Evolutionary conservation across 2,329 filamentous ascomycete species (phyloP).

Genomic region (Fusarium udum): DNA sequence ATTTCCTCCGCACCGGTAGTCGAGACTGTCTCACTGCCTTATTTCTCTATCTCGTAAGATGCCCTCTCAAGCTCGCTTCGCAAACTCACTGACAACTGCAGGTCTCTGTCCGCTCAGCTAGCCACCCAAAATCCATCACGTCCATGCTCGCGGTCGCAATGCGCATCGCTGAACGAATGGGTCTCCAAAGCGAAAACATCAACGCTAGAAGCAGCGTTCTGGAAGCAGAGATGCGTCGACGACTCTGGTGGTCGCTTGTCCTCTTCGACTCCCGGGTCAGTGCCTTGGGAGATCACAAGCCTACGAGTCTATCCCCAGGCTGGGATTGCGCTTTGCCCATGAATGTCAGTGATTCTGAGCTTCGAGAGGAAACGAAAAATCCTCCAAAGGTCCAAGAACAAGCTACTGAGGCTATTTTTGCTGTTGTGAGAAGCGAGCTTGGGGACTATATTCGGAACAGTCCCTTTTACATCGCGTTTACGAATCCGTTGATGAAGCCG

Average conservation of each 20-base stretch:
- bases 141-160: constrained; percentile 63
- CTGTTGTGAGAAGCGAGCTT: constrained; percentile 52
- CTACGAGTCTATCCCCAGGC: constrained; percentile 43
- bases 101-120: constrained; percentile 56
- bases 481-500: constrained; percentile 45
- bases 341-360: constrained; percentile 58
- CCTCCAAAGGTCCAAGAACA: constrained; percentile 40
- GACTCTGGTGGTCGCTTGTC: constrained; percentile 70
- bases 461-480: constrained; percentile 48
- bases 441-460: constrained; percentile 51
- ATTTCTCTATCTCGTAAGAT: constrained; percentile 63
- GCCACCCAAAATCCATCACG: constrained; percentile 61
- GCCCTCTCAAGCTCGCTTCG: background rate
- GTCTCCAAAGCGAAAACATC: constrained; percentile 60
- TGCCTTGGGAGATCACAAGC: constrained; percentile 57
- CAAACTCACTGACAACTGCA: constrained; percentile 37
- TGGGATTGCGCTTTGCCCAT: constrained; percentile 56
- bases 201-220: constrained; percentile 45
- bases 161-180: constrained; percentile 66
- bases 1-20: constrained; percentile 60
- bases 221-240: constrained; percentile 68
- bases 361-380: constrained; percentile 53
- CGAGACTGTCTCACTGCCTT: constrained; percentile 65
- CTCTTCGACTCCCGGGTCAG: constrained; percentile 66
- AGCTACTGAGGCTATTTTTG: constrained; percentile 56